A percentile compares a stretch with the other conserved stretches of the same genome.
These are phyloP conservation scores for Teunomyces pallodes DNA, from an alignment of 805 yeast genomes.

Conservation along the genomic window DNA sequence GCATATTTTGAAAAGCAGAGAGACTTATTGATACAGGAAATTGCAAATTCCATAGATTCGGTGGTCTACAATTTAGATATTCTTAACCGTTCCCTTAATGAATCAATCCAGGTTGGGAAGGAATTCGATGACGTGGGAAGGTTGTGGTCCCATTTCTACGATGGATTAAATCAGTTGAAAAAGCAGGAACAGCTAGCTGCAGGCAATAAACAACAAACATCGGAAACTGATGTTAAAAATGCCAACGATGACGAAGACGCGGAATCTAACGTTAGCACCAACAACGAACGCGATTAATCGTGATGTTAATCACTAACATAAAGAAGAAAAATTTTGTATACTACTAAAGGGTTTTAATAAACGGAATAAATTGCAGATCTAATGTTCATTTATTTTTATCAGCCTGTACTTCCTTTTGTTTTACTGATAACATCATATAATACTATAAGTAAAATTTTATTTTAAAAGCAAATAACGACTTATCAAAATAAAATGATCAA, in stretches of 20 bases:
- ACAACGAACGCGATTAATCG: neutral
- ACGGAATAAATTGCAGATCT: neutral
- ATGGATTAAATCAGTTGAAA: conserved; percentile 22
- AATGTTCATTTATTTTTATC: neutral
- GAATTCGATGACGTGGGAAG: conserved; percentile 70
- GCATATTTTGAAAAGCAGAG: conserved; percentile 54
- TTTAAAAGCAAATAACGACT: conserved; percentile 3
- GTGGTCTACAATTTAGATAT: conserved; percentile 63
- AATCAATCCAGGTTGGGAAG: conserved; percentile 68
- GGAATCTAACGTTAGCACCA: neutral
- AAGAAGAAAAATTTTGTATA: neutral
- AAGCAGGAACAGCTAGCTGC: neutral
- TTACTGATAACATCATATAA: conserved; percentile 1
- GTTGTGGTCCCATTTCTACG: conserved; percentile 70
- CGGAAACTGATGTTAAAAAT: neutral
- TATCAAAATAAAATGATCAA: conserved; percentile 2
- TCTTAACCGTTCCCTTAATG: conserved; percentile 64
- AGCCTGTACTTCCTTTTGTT: conserved; percentile 1
- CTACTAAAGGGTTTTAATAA: neutral
- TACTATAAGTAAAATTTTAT: neutral
- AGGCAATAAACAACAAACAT: neutral
- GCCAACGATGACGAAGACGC: neutral
- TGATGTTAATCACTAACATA: neutral
- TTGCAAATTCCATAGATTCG: conserved; percentile 57
- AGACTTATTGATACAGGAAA: conserved; percentile 56